Evolutionary conservation across 495 filamentous ascomycete species (phyloP), one percentile per base, ranked within the genome.

Genomic region (Paragyromitra xinjiangensis): DNA sequence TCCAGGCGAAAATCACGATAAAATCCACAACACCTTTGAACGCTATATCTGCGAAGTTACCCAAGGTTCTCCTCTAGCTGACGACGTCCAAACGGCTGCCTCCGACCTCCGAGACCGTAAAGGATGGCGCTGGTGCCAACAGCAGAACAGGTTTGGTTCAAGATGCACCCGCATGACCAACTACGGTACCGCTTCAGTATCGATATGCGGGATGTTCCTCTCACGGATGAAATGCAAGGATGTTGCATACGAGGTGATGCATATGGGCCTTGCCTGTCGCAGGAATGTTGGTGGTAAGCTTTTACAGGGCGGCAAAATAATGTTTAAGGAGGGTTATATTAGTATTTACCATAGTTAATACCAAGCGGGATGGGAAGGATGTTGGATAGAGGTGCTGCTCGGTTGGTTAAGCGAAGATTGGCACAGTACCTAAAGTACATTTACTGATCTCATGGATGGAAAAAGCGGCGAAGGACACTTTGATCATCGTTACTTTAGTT

Each of bases 121-220:
- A 45, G 44, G 45, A 51, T 45, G 42, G 56, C 16, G 26, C n/a
- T 71, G 44, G 44, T 48, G 58, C 44, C 42, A 50, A 51, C 58
- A 51, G 16, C 37, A 34, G 11, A 66, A 59, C 12, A 72, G 19
- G 34, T 53, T 55, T 45, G 45, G 29, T 29, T 64, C 61, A 55
- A 72, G 48, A 72, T 72, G 44, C 48, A 72, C 69, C 12, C 69
- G 19, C 19, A 58, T 69, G 51, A 58, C 51, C 12, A 40, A 58
- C 53, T 22, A 69, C 22, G 34, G 66, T 22, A 42, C 29, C 11
- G 64, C 64, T 9, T 66, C 64, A n/a, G 11, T 69, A 58, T 37
- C 34, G 8, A 44, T 69, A 58, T 69, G 50, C n/a, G 50, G 65
- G 9, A 29, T n/a, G 19, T 65, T 71, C 44, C 44, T 64, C 26